Evolutionary conservation across 1,284 basidiomycete species (phyloP).

Genomic region (Rhizoctonia solani): DNA sequence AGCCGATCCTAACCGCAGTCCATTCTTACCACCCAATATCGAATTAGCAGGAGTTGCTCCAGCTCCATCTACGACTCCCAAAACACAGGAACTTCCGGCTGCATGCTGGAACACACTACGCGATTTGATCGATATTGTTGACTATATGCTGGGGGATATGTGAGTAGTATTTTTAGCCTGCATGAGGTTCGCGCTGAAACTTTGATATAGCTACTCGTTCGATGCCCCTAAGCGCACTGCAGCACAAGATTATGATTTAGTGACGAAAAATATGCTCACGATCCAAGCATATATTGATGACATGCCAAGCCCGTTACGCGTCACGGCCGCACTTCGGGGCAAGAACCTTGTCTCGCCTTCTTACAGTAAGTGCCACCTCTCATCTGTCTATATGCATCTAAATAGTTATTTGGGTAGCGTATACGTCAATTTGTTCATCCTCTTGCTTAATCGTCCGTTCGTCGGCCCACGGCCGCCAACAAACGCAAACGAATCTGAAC

Average conservation of each 20-base stretch:
- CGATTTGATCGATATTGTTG: slow-evolving; percentile 23
- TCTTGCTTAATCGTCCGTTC: slow-evolving; percentile 28
- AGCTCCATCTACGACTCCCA: not conserved
- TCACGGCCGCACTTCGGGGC: slow-evolving; percentile 25
- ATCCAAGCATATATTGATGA: slow-evolving; percentile 27
- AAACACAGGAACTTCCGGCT: slow-evolving; percentile 10
- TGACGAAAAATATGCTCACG: slow-evolving; percentile 26
- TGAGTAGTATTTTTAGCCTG: not conserved
- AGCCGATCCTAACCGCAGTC: not conserved
- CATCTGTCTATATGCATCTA: not conserved
- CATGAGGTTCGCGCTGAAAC: not conserved
- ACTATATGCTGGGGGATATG: slow-evolving; percentile 25
- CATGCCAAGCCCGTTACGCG: slow-evolving; percentile 19
- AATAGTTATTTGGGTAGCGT: not conserved
- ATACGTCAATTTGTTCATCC: slow-evolving; percentile 21
- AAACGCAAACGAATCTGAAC: slow-evolving; percentile 9
- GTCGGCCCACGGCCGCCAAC: slow-evolving; percentile 13
- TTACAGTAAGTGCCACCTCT: slow-evolving; percentile 6
- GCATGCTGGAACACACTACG: slow-evolving; percentile 22
- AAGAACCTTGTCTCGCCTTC: slow-evolving; percentile 25
- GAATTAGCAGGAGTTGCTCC: slow-evolving; percentile 11
- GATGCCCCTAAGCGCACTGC: slow-evolving; percentile 17
- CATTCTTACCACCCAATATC: slow-evolving; percentile 19
- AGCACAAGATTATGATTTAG: slow-evolving; percentile 21
- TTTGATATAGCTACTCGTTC: slow-evolving; percentile 19